Evolutionary conservation across 306 rosid genomes (phyloP), one percentile per base, ranked within the genome.

Genomic region (Pyrus communis): DNA sequence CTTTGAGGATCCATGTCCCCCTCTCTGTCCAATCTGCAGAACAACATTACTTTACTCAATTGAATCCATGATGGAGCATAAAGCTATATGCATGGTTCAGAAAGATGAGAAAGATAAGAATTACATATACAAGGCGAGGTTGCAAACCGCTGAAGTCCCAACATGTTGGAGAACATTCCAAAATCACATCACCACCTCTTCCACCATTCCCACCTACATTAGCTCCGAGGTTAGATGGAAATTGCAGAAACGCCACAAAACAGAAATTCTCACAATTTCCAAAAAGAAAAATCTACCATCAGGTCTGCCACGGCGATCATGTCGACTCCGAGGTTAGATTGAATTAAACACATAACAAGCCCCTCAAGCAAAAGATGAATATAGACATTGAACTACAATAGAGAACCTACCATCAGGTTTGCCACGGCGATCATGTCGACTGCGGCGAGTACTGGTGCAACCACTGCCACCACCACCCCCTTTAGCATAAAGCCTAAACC

Each of bases 381-480:
- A 35, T 12, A 57, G 38, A 73, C 4, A 71, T 9, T 11, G 43
- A 19, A 28, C 18, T 35, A 9, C 23, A 15, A 65, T 9, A 75
- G 60, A 73, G 35, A 83, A 79, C 78, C 61, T 64, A 95, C 97
- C 97, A 83, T 95, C 96, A 40, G 93, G 87, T 79, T 65, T 77
- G 46, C 97, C 97, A 28, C 70, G 82, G 65, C 74, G 82, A 71
- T 88, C 96, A 40, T 80, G 88, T 66, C 85, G 81, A 71, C 97
- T 77, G 30, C 98, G 91, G 73, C 80, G 97, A 17, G 77, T 60
- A 85, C 99, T 92, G 74, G 79, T 67, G 82, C 97, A 95, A 61
- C 99, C 99, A 86, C 60, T 82, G 66, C 99, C 99, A 19, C 99
- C 99, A 82, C 85, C 90, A 70, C 99, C 97, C 76, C 87, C 97